These are phyloP conservation scores for Plantago elongata DNA, from an alignment of 257 asterid genomes.

Conservation along the genomic window DNA sequence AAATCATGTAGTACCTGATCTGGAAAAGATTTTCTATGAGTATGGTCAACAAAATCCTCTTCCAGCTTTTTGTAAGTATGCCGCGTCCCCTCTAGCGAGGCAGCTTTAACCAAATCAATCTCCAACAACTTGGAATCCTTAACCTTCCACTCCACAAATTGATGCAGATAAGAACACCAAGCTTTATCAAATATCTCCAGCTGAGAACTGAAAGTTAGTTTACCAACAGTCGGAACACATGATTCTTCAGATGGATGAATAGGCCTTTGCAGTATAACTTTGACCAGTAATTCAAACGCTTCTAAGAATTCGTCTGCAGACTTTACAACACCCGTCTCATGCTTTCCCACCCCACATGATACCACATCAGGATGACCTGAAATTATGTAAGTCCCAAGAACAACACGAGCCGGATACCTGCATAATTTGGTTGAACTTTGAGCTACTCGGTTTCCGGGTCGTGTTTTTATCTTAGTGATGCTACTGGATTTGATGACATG, in stretches of 20 bases:
- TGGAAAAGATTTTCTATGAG: conserved; percentile 76
- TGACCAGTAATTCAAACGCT: conserved; percentile 73
- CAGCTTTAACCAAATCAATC: conserved; percentile 90
- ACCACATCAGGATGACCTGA: conserved; percentile 89
- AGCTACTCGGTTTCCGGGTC: conserved; percentile 24
- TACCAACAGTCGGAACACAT: conserved; percentile 18
- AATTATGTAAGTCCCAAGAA: conserved; percentile 46
- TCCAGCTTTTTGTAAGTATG: conserved; percentile 80
- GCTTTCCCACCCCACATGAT: conserved; percentile 82
- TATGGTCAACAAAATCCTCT: conserved; percentile 54
- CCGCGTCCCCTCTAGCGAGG: conserved; percentile 86
- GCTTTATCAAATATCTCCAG: conserved; percentile 81
- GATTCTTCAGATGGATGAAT: conserved; percentile 36
- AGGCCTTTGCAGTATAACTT: conserved; percentile 62
- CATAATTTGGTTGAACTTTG: conserved; percentile 21
- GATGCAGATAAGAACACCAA: conserved; percentile 91
- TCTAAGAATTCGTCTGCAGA: conserved; percentile 71
- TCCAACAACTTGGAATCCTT: conserved; percentile 85
- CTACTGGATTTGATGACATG: conserved; percentile 39
- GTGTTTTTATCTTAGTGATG: conserved; percentile 27
- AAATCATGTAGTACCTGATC: conserved; percentile 17
- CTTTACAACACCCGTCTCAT: conserved; percentile 62
- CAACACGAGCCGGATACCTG: conserved; percentile 16
- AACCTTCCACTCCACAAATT: conserved; percentile 93
- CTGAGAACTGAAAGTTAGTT: conserved; percentile 57